Evolutionary conservation across 2,329 filamentous ascomycete genomes (phyloP).

Genomic region (Aspergillus nomiae): DNA sequence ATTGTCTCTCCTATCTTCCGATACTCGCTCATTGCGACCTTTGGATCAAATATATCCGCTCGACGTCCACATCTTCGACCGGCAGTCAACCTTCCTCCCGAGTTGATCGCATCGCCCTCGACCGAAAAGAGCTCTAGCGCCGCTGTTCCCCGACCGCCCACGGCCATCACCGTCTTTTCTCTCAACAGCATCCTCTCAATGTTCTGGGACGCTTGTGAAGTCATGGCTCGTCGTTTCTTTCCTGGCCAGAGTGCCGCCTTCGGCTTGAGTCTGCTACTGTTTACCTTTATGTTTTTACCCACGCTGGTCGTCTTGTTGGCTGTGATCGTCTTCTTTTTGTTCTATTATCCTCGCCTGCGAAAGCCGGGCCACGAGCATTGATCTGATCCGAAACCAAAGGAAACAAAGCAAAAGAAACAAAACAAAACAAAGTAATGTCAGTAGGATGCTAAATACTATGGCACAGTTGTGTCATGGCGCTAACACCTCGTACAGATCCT

Average conservation of each 20-base stretch:
- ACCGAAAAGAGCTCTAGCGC: neutral
- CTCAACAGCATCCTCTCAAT: conserved; percentile 2
- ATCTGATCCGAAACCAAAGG: too few species aligned
- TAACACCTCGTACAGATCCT: neutral
- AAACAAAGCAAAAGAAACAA: too few species aligned
- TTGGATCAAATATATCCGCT: neutral
- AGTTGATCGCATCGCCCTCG: neutral
- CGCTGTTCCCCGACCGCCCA: neutral
- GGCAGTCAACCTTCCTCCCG: neutral
- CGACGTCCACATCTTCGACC: neutral
- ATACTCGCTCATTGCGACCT: neutral
- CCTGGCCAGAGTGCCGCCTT: conserved; percentile 30
- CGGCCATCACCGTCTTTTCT: conserved; percentile 2
- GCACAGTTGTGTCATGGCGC: neutral
- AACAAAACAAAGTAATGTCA: neutral
- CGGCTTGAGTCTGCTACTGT: conserved; percentile 35
- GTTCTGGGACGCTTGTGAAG: conserved; percentile 23
- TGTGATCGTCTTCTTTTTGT: conserved; percentile 33
- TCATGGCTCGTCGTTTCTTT: conserved; percentile 32
- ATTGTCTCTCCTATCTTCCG: neutral
- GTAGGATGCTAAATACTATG: neutral
- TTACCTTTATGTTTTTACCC: conserved; percentile 38
- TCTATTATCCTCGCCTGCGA: conserved; percentile 31
- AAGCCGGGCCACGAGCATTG: conserved; percentile 13
- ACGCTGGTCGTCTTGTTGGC: conserved; percentile 35